Base-by-base conservation (phyloP, 441 rosid genomes). In the Corymbia calophylla region DNA sequence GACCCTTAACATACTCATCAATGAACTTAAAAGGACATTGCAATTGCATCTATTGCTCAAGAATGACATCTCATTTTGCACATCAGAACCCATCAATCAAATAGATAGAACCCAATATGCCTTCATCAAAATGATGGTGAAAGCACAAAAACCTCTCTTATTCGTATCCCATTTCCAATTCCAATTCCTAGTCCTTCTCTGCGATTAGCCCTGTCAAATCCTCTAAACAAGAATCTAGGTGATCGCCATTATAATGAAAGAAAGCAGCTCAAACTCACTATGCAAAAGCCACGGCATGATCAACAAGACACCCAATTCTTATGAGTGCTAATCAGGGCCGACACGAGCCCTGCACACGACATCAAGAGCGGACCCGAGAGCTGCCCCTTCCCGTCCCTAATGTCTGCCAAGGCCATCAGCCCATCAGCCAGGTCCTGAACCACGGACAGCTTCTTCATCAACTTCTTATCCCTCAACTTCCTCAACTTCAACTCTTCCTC, bases 281-380 rank as follows among this genome's bases (percentile, higher is more conserved):
- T 7, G 84, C 84, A 23, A 47, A 47, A 44, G 49, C 23, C 9
- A n/a, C 7, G 29, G 84, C n/a, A 12, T 51, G 51, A 77, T 95
- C 92, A 96, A 93, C 99, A 96, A 91, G 98, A 96, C 10, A 93
- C 89, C 99, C 99, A 97, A 48, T 96, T 98, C 94, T 98, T 98
- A 89, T 95, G 97, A 55, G 99, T 96, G 92, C 99, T 97, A 64
- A 98, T 93, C 56, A 98, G 60, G 9, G 99, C 99, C 13, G 99
- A 98, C 56, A 96, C 89, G 89, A 97, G 95, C 82, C 99, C 99
- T 3, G 99, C 98, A 2, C 90, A 92, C 47, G 99, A 93, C 82
- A 97, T 48, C 92, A 94, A 56, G 56, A 92, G 91, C 19, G 98
- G 96, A 60, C 91, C 94, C 3, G 96, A 93, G 7, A 98, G 92